Conservation (phyloP, 352 stramenopile species). For the Thalassiosira mediterranea region DNA sequence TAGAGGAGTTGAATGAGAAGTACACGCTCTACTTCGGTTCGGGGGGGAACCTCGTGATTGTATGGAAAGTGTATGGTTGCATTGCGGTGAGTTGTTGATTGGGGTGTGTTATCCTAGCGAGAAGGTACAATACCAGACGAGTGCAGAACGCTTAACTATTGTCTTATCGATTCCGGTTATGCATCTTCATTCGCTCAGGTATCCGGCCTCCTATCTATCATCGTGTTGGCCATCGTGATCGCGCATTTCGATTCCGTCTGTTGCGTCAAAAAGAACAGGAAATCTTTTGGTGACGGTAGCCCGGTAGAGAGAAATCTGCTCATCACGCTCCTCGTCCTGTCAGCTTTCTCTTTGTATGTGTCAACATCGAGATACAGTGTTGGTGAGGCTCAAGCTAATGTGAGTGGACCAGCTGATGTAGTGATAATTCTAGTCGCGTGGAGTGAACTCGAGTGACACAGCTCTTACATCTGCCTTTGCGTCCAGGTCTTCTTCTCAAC, state of each 20-base stretch:
- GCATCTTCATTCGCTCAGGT: too few species aligned
- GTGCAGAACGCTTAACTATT: too few species aligned
- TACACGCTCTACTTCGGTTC: conserved; percentile 16
- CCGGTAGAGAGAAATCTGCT: conserved; percentile 37
- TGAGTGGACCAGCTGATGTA: too few species aligned
- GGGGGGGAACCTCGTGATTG: conserved; percentile 20
- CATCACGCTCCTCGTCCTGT: conserved; percentile 16
- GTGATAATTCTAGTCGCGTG: too few species aligned
- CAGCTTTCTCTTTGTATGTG: conserved; percentile 31
- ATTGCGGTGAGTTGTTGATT: too few species aligned
- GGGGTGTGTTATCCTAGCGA: too few species aligned
- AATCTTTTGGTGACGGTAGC: conserved; percentile 37
- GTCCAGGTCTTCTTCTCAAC: conserved; percentile 49
- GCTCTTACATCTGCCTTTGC: too few species aligned
- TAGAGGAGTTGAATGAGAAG: conserved; percentile 10
- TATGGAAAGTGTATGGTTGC: conserved; percentile 30
- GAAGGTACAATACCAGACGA: too few species aligned
- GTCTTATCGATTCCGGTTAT: too few species aligned
- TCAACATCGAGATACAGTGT: conserved; percentile 43
- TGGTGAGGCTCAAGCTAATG: conserved; percentile 43
- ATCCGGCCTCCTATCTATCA: conserved; percentile 25
- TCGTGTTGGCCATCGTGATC: conserved; percentile 24
- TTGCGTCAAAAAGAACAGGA: conserved; percentile 23
- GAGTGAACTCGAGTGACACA: too few species aligned
- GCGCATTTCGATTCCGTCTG: conserved; percentile 45